Evolutionary conservation across 176 grass and related monocot species (phyloP), one percentile per base, ranked within the genome.

Genomic region (Triticum urartu): DNA sequence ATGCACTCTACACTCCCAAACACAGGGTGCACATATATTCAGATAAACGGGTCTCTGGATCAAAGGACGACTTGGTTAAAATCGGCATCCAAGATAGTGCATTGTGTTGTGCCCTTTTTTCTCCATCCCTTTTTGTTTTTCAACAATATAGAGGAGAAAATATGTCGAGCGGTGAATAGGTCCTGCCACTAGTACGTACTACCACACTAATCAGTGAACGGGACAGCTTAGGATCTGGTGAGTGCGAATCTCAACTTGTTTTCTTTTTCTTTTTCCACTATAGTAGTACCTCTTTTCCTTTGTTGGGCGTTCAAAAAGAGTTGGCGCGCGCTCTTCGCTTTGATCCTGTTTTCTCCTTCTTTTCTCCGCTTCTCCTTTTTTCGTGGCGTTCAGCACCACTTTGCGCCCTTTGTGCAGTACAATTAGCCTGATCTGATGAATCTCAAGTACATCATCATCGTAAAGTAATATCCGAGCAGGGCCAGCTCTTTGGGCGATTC

Each of bases 271-370:
- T 54, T 56, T 40, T 2, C 34, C 17, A 43, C 40, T 11, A 3
- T 9, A 39, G 38, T 39, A 3, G 7, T 17, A 2, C 22, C 7
- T 30, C 12, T 75, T 75, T 30, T 50, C 7, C 13, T 75, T 38
- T 69, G 21, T 14, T 26, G 0, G 45, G 26, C 36, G 88, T 89
- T 89, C 78, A 81, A 89, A 89, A 89, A 43, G 50, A 86, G 78
- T 86, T 77, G 78, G 88, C 87, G 68, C 87, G 76, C 68, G 10
- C 32, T 82, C 26, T 26, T 26, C 11, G 33, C 74, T 35, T 66
- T 65, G 10, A 7, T 39, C 33, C 0, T 12, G 8, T 71, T 40
- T 38, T 36, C 48, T 59, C 50, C 0, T 7, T 17, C 48, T 25
- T 83, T 72, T 42, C 15, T 70, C 11, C 38, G 18, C 6, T 7